Percentiles rank a stretch among this genome's conserved stretches.
These are phyloP conservation scores for Zymoseptoria pseudotritici DNA, from an alignment of 2,329 filamentous ascomycete genomes.

Conservation along the genomic window DNA sequence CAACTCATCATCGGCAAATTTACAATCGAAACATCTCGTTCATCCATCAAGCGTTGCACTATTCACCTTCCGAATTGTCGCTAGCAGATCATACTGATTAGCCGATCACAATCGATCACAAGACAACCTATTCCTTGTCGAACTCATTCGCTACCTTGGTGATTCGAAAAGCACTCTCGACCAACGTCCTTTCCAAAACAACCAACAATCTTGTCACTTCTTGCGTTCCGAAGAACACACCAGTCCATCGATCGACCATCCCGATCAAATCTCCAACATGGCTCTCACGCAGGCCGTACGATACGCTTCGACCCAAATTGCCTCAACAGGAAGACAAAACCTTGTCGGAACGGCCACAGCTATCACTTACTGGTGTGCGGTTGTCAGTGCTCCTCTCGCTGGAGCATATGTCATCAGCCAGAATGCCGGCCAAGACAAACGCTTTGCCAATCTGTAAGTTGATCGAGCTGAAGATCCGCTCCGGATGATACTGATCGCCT, in stretches of 20 bases:
- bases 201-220: not conserved
- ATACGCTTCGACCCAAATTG: constrained; percentile 19
- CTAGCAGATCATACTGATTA: not conserved
- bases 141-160: not conserved
- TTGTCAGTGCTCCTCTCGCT: constrained; percentile 29
- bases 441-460: constrained; percentile 27
- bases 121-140: not conserved
- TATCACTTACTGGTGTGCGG: constrained; percentile 29
- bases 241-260: not conserved
- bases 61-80: not conserved
- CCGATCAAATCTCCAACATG: constrained; percentile 43
- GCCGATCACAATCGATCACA: not conserved
- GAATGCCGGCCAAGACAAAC: constrained; percentile 25
- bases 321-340: constrained; percentile 18
- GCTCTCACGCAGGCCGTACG: constrained; percentile 34
- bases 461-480: not conserved
- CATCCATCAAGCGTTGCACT: not conserved
- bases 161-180: not conserved
- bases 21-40: not conserved
- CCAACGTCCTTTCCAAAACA: not conserved
- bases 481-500: not conserved
- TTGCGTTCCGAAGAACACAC: not conserved
- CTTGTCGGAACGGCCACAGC: constrained; percentile 22
- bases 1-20: not conserved
- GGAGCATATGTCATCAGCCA: constrained; percentile 28